Base-by-base conservation (phyloP, 2,329 filamentous ascomycete genomes). In the Fusarium devonianum region DNA sequence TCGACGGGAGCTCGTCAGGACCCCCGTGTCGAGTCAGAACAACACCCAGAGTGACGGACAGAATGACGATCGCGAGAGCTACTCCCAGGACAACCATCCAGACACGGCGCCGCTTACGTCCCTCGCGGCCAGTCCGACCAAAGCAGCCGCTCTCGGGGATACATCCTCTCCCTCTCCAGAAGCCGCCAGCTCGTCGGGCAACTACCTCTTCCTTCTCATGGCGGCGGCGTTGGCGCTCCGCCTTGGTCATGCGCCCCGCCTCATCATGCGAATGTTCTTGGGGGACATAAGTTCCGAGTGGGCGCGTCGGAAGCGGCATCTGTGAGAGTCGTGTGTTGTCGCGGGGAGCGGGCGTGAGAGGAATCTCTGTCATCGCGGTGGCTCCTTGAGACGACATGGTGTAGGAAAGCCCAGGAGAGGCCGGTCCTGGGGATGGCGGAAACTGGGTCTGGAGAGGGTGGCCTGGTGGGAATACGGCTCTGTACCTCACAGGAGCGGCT, bases 121-220 rank as follows among this genome's bases (percentile, higher is more conserved):
- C 85, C 63, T 89, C 86, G 1, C 81, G 79, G 1, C 85, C 85
- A 3, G 74, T 73, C 14, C 84, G 78, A 1, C 87, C 86, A 65
- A 85, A 86, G 67, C 85, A 89, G 2, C 86, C 85, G n/a, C 74
- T 78, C 12, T 78, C 74, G 1, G 84, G 79, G 25, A 90, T 75
- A 52, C 82, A 88, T 8, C 81, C 82, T 36, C 86, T 79, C 2
- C 86, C 86, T 63, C 82, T 81, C 85, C 86, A 89, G 30, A 83
- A 76, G 4, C 83, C 80, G 2, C 85, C 85, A 1, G 77, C 67
- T 55, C 79, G 83, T 37, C 75, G 78, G 2, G 81, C 84, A 13
- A 80, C 62, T 3, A 76, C 76, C 29, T 90, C 87, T 68, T 90
- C 86, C 51, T 86, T 87, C 66, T 90, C 86, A 48, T 81, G 78